Evolutionary conservation across 768 basidiomycete genomes (phyloP), one percentile per base, ranked within the genome.

Genomic region (Tylopilus cervinicoccineus): DNA sequence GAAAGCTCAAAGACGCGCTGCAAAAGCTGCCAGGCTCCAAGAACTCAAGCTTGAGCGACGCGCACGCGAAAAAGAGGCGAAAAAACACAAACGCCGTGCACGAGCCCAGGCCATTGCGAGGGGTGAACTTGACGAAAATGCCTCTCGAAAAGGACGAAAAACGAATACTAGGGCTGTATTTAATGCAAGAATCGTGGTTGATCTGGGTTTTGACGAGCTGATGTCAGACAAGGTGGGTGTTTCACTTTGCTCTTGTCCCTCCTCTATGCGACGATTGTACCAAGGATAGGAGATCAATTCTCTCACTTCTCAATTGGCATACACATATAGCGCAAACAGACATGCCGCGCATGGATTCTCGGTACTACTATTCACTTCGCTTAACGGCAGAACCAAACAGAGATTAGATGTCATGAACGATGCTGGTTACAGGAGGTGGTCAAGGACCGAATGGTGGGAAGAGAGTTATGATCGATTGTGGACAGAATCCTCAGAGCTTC

Each of bases 161-260:
- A 52, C 20, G 34, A 47, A 53, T 67, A 53, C 67, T 58, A 55
- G 69, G 61, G 55, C 78, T 72, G 73, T 50, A 51, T 84, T 80
- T 55, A 75, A 79, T 6, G 89, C 86, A 19, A 77, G 75, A 50
- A 76, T 93, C 4, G 80, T 91, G 28, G 66, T 98, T 17, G 96
- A 99, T 70, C 75, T 97, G 16, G 91, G 84, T 9, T 97, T 96
- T 65, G 94, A 98, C 64, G 80, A 93, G 37, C 73, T 84, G 69
- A 97, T 98, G 95, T 82, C 74, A 48, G 92, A 95, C 53, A 91
- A 93, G 73, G 93, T 94, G 66, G 56, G 84, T 67, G 41, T 50
- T 41, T 57, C 54, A 40, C 38, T 52, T 51, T 43, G 23, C n/a
- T 31, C 50, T 48, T 48, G 53, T 44, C 42, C 45, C 38, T 48